Conservation (phyloP, 1,139 yeast species). For the Saccharomyces hybrid region DNA sequence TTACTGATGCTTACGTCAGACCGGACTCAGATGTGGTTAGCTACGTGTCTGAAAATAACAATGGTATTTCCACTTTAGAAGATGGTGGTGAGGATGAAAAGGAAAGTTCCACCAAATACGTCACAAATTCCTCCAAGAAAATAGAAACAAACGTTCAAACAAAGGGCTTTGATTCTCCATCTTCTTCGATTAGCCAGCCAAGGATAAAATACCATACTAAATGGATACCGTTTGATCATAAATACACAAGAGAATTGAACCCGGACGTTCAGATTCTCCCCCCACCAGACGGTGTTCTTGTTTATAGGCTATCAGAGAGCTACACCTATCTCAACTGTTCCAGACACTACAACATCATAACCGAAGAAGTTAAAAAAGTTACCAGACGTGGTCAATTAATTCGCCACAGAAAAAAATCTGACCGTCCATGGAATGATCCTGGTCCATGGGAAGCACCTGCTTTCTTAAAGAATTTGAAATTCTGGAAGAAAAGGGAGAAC, state of each 20-base stretch:
- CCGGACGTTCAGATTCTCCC: conserved; percentile 50
- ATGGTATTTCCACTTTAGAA: background rate
- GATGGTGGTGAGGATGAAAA: background rate
- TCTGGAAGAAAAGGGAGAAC: conserved; percentile 35
- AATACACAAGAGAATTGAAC: conserved; percentile 42
- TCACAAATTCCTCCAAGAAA: background rate
- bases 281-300: conserved; percentile 89
- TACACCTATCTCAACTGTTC: conserved; percentile 80
- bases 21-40: conserved; percentile 12
- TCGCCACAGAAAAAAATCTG: conserved; percentile 44
- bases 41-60: conserved; percentile 3
- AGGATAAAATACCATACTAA: conserved; percentile 47
- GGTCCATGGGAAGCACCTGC: conserved; percentile 39
- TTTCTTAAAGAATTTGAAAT: conserved; percentile 16
- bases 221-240: conserved; percentile 73
- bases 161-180: background rate
- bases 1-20: conserved; percentile 48
- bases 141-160: conserved; percentile 1
- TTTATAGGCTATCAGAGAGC: conserved; percentile 74
- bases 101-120: background rate
- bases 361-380: conserved; percentile 54
- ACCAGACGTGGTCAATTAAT: conserved; percentile 58
- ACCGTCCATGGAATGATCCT: conserved; percentile 89
- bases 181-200: conserved; percentile 3
- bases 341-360: conserved; percentile 58